Conservation (phyloP, 2,329 filamentous ascomycete genomes). For the Cephalotrichum gorgonifer region DNA sequence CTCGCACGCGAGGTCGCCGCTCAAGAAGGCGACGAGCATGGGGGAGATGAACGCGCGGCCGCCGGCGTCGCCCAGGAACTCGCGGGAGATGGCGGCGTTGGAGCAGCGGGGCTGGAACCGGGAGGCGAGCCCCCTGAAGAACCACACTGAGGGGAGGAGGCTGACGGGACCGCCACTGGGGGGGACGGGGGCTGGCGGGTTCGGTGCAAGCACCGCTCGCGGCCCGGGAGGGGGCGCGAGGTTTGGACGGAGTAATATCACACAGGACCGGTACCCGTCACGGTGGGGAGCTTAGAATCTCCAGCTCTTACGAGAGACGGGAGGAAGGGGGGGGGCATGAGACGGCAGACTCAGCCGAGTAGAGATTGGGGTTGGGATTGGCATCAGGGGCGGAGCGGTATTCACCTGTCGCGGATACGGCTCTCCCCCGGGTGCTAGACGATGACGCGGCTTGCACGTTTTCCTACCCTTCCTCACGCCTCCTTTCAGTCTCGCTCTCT, state of each 20-base stretch:
- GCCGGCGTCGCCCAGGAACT: slow-evolving; percentile 42
- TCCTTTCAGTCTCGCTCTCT: too few relatives aligned
- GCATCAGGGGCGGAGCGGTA: too few relatives aligned
- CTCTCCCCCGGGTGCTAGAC: too few relatives aligned
- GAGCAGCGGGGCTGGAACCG: slow-evolving; percentile 33
- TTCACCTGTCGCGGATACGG: too few relatives aligned
- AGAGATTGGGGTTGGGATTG: too few relatives aligned
- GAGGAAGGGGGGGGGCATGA: neutral
- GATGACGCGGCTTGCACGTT: too few relatives aligned
- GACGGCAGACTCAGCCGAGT: neutral
- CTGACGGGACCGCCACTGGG: neutral
- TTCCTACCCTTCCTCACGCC: too few relatives aligned
- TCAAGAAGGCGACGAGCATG: slow-evolving; percentile 66
- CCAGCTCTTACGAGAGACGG: neutral
- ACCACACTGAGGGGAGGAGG: neutral
- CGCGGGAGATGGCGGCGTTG: slow-evolving; percentile 49
- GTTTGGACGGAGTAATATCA: neutral
- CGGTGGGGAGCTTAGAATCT: neutral
- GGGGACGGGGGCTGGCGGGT: neutral
- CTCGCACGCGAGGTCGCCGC: slow-evolving; percentile 68
- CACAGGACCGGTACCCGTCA: neutral
- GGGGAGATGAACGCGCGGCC: slow-evolving; percentile 38
- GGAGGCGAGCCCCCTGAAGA: neutral
- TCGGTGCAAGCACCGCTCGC: neutral
- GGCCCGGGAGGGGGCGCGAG: neutral